These are phyloP conservation scores for Pharus latifolius DNA, from an alignment of 176 grass and related monocot genomes.

Conservation along the genomic window DNA sequence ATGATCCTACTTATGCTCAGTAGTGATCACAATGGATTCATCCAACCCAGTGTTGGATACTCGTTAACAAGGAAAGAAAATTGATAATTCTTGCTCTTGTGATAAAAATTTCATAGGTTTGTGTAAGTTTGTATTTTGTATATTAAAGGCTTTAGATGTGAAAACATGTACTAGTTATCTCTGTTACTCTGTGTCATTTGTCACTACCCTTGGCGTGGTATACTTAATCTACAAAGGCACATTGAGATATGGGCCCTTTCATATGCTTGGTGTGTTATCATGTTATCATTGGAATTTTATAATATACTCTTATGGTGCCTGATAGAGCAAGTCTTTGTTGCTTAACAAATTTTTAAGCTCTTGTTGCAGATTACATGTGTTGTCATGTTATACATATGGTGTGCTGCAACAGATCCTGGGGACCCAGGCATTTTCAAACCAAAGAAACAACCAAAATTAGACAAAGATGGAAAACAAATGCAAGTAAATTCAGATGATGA, in stretches of 20 bases:
- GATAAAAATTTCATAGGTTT: background rate
- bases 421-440: constrained; percentile 70
- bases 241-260: background rate
- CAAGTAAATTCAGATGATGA: constrained; percentile 18
- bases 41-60: too few relatives aligned
- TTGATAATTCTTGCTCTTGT: background rate
- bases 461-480: constrained; percentile 11
- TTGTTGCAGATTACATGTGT: constrained; percentile 51
- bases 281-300: background rate
- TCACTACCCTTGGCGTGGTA: background rate
- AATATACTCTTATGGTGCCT: background rate
- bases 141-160: background rate
- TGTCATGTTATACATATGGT: constrained; percentile 60
- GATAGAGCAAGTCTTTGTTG: background rate
- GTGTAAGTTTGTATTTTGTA: background rate
- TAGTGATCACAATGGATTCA: too few relatives aligned
- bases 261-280: background rate
- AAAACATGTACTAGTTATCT: background rate
- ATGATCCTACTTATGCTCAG: background rate
- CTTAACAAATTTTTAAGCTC: background rate
- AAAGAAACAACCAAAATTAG: constrained; percentile 40
- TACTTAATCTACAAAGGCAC: background rate
- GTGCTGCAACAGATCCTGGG: constrained; percentile 57
- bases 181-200: background rate
- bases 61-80: too few relatives aligned